Evolutionary conservation across 1,139 yeast species (phyloP).

Genomic region (Yamadazyma sp.): DNA sequence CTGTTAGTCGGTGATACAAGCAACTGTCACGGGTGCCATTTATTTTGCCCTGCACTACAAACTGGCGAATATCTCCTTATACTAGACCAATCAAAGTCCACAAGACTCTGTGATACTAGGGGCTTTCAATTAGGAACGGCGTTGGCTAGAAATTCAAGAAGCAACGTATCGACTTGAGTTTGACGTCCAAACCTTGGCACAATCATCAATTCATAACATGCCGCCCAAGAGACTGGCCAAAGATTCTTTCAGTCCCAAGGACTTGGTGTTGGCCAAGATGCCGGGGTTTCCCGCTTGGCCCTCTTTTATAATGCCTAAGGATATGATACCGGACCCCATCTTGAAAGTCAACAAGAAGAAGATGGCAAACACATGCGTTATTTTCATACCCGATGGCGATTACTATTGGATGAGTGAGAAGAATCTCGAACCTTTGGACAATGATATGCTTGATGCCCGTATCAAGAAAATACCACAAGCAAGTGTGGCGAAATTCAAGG

Average conservation of each 20-base stretch:
- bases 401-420: constrained; percentile 48
- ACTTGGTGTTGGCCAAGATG: constrained; percentile 48
- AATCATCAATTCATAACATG: constrained; percentile 16
- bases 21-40: background rate
- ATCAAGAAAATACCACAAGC: constrained; percentile 31
- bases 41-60: background rate
- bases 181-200: background rate
- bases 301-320: constrained; percentile 45
- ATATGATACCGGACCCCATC: constrained; percentile 40
- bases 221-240: constrained; percentile 25
- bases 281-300: constrained; percentile 53
- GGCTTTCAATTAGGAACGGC: too few species aligned
- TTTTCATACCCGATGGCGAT: constrained; percentile 51
- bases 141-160: too few species aligned
- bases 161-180: background rate
- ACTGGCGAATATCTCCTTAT: too few species aligned
- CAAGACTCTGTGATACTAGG: too few species aligned
- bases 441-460: constrained; percentile 27
- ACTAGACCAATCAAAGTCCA: too few species aligned
- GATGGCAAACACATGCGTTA: constrained; percentile 41
- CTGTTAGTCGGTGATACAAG: background rate
- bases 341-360: constrained; percentile 36
- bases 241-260: constrained; percentile 29
- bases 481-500: constrained; percentile 19
- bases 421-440: constrained; percentile 32